Percentiles rank a stretch among this genome's conserved stretches.
These are phyloP conservation scores for Pseudoneurospora amorphoporcata DNA, from an alignment of 495 filamentous ascomycete genomes.

Conservation along the genomic window DNA sequence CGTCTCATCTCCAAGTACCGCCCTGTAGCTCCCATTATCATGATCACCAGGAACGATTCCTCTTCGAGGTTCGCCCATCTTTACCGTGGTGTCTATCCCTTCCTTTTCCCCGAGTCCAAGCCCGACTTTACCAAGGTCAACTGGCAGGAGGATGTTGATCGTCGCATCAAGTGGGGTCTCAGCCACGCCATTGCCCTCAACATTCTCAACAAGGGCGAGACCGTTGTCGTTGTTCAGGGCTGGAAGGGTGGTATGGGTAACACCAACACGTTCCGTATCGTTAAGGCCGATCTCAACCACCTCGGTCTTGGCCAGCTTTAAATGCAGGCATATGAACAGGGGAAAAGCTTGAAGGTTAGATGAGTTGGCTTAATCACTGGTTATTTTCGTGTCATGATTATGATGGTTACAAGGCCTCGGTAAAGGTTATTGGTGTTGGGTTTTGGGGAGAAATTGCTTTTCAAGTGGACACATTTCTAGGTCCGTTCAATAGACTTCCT, in stretches of 20 bases:
- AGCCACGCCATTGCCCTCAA: constrained; percentile 71
- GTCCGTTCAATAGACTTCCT: background rate
- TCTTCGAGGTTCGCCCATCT: constrained; percentile 87
- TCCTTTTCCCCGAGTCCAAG: constrained; percentile 85
- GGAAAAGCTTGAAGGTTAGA: background rate
- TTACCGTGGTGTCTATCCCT: constrained; percentile 96
- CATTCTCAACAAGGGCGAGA: constrained; percentile 70
- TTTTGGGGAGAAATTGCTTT: background rate
- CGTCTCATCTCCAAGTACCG: constrained; percentile 96
- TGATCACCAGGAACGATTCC: constrained; percentile 80
- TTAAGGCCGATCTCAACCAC: constrained; percentile 43
- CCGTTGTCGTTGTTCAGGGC: constrained; percentile 90
- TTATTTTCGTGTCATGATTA: background rate
- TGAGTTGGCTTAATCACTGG: background rate
- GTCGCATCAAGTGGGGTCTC: constrained; percentile 92
- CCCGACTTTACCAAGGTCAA: constrained; percentile 79
- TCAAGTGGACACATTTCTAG: background rate
- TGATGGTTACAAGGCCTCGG: background rate
- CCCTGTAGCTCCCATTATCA: constrained; percentile 96
- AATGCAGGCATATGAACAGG: background rate
- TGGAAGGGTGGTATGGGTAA: constrained; percentile 94
- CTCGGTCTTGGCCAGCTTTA: constrained; percentile 31
- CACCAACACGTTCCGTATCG: constrained; percentile 74
- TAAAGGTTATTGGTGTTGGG: background rate
- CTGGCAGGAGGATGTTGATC: constrained; percentile 98